These are phyloP conservation scores for Ophiostoma sp. DNA, from an alignment of 2,329 filamentous ascomycete genomes.

Conservation along the genomic window DNA sequence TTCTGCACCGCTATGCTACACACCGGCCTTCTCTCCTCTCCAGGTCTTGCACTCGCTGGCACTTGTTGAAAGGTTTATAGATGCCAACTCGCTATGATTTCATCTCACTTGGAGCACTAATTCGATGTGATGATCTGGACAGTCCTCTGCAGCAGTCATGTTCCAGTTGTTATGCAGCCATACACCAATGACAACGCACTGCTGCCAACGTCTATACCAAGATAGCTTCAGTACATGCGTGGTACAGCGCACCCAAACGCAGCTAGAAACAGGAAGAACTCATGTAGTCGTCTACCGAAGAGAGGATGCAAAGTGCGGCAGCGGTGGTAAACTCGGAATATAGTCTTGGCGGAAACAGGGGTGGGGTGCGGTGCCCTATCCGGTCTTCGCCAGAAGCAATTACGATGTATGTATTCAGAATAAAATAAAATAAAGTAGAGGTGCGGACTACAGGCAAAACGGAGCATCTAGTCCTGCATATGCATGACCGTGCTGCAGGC, in stretches of 20 bases:
- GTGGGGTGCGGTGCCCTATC: no score
- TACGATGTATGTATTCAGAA: no score
- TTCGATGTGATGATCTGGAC: not conserved
- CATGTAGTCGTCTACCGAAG: not conserved
- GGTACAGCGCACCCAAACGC: not conserved
- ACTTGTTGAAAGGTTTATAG: no score
- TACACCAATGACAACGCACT: not conserved
- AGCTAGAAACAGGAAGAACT: not conserved
- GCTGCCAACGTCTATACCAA: no score
- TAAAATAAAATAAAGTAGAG: no score
- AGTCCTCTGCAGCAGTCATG: not conserved
- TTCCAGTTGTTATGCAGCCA: not conserved
- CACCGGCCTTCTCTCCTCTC: not conserved
- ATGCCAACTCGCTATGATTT: no score
- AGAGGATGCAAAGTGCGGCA: not conserved
- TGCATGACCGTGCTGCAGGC: constrained; percentile 6
- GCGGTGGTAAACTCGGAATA: no score
- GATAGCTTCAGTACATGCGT: no score
- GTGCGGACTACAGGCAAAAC: not conserved
- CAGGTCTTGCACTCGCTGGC: no score
- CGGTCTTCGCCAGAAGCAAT: no score
- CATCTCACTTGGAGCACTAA: no score
- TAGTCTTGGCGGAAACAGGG: no score
- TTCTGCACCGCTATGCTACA: not conserved
- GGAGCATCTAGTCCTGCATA: not conserved